Conservation (phyloP, 768 basidiomycete species). For the Termitomyces sp. region DNA sequence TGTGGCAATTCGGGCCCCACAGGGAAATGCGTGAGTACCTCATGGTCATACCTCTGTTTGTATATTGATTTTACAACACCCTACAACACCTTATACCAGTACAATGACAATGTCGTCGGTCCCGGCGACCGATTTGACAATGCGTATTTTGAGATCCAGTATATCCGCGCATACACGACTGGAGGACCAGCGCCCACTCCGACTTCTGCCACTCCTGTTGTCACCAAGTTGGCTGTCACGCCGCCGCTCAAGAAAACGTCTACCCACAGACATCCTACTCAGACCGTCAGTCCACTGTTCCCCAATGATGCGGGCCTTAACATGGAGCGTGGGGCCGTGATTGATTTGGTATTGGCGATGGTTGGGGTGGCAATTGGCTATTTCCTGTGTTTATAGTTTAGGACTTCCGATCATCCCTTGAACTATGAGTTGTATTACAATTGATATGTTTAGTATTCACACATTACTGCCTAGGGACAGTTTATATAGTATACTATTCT, state of each 20-base stretch:
- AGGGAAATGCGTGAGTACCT: conserved; percentile 29
- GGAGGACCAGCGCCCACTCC: conserved; percentile 22
- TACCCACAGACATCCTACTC: conserved; percentile 11
- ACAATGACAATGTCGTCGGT: conserved; percentile 49
- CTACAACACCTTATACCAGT: no score
- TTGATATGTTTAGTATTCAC: no score
- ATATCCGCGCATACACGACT: conserved; percentile 45
- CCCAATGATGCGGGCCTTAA: background rate
- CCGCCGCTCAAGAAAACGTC: conserved; percentile 3
- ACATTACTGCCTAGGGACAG: no score
- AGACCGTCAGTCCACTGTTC: conserved; percentile 16
- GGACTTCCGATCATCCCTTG: no score
- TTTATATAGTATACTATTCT: no score
- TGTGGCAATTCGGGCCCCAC: conserved; percentile 34
- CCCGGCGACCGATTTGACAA: conserved; percentile 36
- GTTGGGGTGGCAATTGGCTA: background rate
- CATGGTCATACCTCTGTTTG: background rate
- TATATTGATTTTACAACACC: background rate
- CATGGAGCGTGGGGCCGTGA: background rate
- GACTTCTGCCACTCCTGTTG: conserved; percentile 17
- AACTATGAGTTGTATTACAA: background rate
- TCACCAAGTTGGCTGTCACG: no score
- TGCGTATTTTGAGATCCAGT: conserved; percentile 65
- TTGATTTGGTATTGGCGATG: background rate
- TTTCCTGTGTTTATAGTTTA: background rate